Evolutionary conservation across 768 basidiomycete genomes (phyloP), one percentile per base, ranked within the genome.

Genomic region (Lentinus brumalis): DNA sequence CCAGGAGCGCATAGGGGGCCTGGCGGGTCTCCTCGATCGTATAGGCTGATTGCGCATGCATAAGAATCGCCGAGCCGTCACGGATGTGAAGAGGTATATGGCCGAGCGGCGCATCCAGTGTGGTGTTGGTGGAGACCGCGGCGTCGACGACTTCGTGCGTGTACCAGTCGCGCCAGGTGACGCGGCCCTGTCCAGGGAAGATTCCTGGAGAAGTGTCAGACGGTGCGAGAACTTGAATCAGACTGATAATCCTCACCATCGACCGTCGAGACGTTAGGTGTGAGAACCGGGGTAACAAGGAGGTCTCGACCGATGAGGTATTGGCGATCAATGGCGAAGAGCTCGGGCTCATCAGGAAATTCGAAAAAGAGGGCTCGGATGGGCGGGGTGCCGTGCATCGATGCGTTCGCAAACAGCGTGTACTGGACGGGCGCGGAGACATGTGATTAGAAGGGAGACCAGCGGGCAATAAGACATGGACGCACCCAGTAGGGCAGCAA

Each of bases 401-500:
- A 89, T 5, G 88, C 78, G 57, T 89, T 86, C 6, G 87, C 87
- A 66, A 92, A 90, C 12, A 89, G 78, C 0, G 88, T 86, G 68
- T 89, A 90, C 89, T 89, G 56, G 26, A 29, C 12, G 30, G 2
- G 9, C 40, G 6, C 12, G 16, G 11, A 12, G 40, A 11, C 32
- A 51, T 32, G 41, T 52, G 35, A 56, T 41, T 40, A 44, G 29
- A 45, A 46, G 18, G 46, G 35, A 49, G 26, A 30, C 11, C 14
- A 15, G 29, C 8, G 16, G 35, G 3, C 39, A 12, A 18, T 15
- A 45, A 52, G 21, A 31, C 40, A 12, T 21, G 7, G 6, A 67
- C 85, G 56, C 59, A 87, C 88, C 91, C 91, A 93, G 74, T 92
- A 92, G 0, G 90, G 89, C 52, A 93, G 73, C 62, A 93, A 68